Evolutionary conservation across 2,329 filamentous ascomycete genomes (phyloP).

Genomic region (Clonostachys byssicola): DNA sequence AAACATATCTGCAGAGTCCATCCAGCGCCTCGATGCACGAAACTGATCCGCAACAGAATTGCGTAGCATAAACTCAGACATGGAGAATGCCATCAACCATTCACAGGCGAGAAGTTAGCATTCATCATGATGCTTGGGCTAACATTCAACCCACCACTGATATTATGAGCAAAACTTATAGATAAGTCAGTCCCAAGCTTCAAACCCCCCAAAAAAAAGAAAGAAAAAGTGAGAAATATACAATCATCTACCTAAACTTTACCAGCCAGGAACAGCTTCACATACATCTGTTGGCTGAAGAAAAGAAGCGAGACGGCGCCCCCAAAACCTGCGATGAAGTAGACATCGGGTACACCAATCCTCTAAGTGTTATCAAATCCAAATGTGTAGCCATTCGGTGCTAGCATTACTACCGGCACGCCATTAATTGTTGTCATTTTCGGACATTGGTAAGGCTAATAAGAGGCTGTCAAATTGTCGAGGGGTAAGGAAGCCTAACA

Average conservation of each 20-base stretch:
- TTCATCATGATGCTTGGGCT: no score
- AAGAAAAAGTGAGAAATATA: background rate
- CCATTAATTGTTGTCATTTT: slow-evolving; percentile 8
- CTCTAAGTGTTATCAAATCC: slow-evolving; percentile 18
- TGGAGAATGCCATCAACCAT: no score
- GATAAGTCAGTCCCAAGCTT: background rate
- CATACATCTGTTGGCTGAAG: slow-evolving; percentile 16
- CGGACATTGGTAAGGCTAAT: no score
- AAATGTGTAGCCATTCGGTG: slow-evolving; percentile 14
- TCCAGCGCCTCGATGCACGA: background rate
- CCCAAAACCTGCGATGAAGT: slow-evolving; percentile 14
- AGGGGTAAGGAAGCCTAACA: no score
- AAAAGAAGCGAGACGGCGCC: slow-evolving; percentile 9
- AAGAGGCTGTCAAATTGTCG: no score
- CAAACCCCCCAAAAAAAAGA: background rate
- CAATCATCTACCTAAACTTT: slow-evolving; percentile 6
- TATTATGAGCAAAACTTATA: background rate
- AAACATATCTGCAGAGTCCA: background rate
- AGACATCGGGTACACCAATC: slow-evolving; percentile 5
- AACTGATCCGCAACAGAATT: background rate
- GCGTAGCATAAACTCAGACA: no score
- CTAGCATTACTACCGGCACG: slow-evolving; percentile 10
- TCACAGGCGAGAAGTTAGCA: no score
- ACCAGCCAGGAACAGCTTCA: slow-evolving; percentile 8
- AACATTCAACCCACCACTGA: background rate